Percentiles rank a stretch among this genome's conserved stretches.
Evolutionary conservation across 2,329 filamentous ascomycete species (phyloP).

Genomic region (Pochonia chlamydosporia): DNA sequence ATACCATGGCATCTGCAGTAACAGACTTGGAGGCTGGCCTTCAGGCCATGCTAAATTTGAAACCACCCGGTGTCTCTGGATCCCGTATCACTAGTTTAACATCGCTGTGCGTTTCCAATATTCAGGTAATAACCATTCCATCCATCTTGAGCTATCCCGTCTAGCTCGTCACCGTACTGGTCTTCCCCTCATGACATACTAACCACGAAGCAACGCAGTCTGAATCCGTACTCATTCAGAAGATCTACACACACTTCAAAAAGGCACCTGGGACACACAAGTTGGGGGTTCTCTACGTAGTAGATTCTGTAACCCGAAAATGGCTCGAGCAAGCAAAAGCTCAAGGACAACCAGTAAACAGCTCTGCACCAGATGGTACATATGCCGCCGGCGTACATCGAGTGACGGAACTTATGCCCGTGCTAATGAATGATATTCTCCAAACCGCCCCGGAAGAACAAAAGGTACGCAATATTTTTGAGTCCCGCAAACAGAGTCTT

Average conservation of each 20-base stretch:
- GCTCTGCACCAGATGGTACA: conserved; percentile 79
- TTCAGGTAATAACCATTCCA: conserved; percentile 61
- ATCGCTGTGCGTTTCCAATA: conserved; percentile 77
- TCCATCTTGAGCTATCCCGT: neutral
- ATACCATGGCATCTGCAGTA: conserved; percentile 72
- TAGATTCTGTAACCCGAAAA: conserved; percentile 99
- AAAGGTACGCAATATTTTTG: conserved; percentile 73
- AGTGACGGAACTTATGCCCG: conserved; percentile 91
- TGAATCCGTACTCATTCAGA: conserved; percentile 91
- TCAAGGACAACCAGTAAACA: conserved; percentile 74
- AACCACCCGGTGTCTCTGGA: conserved; percentile 89
- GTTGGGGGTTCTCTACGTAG: conserved; percentile 97
- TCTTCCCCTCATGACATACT: conserved; percentile 11
- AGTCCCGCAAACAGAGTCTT: conserved; percentile 3
- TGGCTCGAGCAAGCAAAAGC: conserved; percentile 95
- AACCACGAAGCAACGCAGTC: conserved; percentile 50
- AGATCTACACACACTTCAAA: conserved; percentile 95
- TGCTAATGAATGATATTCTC: conserved; percentile 93
- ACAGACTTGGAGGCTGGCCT: conserved; percentile 85
- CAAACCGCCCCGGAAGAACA: conserved; percentile 84
- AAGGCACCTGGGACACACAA: conserved; percentile 94
- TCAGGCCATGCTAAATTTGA: conserved; percentile 85
- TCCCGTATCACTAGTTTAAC: conserved; percentile 88
- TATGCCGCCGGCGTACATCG: conserved; percentile 92
- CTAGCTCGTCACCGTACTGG: neutral